Evolutionary conservation across 768 basidiomycete species (phyloP).

Genomic region (Trametes coccinea): DNA sequence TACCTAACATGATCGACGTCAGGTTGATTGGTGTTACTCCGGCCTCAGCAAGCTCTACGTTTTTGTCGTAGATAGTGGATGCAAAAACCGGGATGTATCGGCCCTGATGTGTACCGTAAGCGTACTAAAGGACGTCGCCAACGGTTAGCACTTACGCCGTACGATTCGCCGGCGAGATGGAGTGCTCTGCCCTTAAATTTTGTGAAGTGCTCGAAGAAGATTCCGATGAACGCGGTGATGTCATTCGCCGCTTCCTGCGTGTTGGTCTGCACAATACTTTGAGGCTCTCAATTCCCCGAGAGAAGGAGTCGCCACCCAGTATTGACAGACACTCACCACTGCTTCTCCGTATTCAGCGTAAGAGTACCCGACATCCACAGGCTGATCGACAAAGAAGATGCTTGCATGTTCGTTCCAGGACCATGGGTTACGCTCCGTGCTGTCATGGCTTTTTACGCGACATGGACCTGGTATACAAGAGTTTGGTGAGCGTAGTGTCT

Average conservation of each 20-base stretch:
- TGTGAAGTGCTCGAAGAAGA: constrained; percentile 75
- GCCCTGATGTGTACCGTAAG: constrained; percentile 37
- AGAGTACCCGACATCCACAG: constrained; percentile 39
- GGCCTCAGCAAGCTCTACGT: constrained; percentile 39
- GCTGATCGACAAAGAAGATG: constrained; percentile 49
- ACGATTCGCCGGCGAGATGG: constrained; percentile 48
- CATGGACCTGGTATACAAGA: constrained; percentile 67
- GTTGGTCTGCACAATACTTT: constrained; percentile 44
- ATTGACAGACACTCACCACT: constrained; percentile 41
- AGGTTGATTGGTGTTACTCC: constrained; percentile 54
- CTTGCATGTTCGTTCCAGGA: constrained; percentile 72
- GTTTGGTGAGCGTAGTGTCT: constrained; percentile 32
- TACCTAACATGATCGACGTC: constrained; percentile 51
- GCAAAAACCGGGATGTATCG: constrained; percentile 55
- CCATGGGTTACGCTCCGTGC: constrained; percentile 54
- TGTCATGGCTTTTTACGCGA: constrained; percentile 51
- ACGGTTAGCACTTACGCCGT: constrained; percentile 42
- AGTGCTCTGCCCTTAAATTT: constrained; percentile 64
- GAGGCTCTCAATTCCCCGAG: no score
- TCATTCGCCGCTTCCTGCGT: constrained; percentile 70
- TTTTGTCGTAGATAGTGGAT: constrained; percentile 50
- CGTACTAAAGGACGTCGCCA: background rate
- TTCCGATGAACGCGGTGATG: constrained; percentile 66
- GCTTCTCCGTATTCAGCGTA: constrained; percentile 59
- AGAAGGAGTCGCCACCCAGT: no score